phyloP scores from a whole-genome alignment of 2,329 filamentous ascomycete species.

The Aspergillus pseudoterreus region DNA sequence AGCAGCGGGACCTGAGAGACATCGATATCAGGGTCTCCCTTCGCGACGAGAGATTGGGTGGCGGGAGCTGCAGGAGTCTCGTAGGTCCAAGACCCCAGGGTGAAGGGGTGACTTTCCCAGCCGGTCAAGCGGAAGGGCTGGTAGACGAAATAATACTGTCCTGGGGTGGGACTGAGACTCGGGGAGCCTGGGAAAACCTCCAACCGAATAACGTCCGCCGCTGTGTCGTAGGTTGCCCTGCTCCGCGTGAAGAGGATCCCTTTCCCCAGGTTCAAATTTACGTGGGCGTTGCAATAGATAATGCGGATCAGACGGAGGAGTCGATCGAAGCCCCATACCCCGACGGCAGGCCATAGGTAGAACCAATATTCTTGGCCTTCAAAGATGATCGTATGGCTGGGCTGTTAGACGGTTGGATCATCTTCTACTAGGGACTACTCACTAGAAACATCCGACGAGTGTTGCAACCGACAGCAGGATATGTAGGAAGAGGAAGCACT shows the following conservation, averaged over 20 bases:
- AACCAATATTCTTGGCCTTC: slow-evolving; percentile 45
- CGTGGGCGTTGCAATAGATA: slow-evolving; percentile 42
- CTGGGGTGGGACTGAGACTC: slow-evolving; percentile 37
- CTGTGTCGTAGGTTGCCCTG: slow-evolving; percentile 41
- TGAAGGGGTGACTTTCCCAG: slow-evolving; percentile 54
- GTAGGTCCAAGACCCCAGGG: slow-evolving; percentile 34
- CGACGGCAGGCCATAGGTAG: slow-evolving; percentile 50
- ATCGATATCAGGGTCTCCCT: slow-evolving; percentile 10
- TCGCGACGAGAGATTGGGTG: background rate
- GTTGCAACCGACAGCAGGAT: slow-evolving; percentile 37
- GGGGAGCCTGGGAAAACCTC: slow-evolving; percentile 38
- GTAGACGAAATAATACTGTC: slow-evolving; percentile 51
- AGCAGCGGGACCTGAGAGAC: slow-evolving; percentile 25
- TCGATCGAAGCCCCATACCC: slow-evolving; percentile 49
- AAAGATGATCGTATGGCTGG: slow-evolving; percentile 48
- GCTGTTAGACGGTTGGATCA: background rate
- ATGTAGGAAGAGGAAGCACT: slow-evolving; percentile 41
- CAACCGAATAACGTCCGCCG: slow-evolving; percentile 46
- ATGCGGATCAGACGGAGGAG: slow-evolving; percentile 41
- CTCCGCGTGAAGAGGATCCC: slow-evolving; percentile 31
- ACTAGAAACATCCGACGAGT: slow-evolving; percentile 49
- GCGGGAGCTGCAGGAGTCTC: slow-evolving; percentile 1
- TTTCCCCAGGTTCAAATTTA: slow-evolving; percentile 19
- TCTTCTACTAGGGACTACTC: slow-evolving; percentile 12
- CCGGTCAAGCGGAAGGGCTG: slow-evolving; percentile 41